Conservation (phyloP, 1,139 yeast genomes). For the Zygosaccharomyces sapae region DNA sequence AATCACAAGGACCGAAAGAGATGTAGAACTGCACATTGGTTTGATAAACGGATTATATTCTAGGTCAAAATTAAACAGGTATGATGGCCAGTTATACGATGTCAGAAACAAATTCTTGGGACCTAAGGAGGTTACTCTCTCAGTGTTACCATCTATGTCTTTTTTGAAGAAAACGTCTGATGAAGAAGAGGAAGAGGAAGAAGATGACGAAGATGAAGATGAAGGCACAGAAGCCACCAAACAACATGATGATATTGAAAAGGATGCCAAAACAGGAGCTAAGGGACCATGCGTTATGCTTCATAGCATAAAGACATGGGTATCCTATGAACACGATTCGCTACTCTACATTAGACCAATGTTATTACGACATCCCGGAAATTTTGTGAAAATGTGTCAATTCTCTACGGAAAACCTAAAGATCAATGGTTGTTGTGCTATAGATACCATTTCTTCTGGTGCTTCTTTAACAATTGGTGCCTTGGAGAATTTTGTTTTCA, state of each 20-base stretch:
- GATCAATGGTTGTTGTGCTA: slow-evolving; percentile 30
- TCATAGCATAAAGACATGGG: slow-evolving; percentile 29
- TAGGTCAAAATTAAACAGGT: slow-evolving; percentile 52
- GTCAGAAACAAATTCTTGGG: slow-evolving; percentile 76
- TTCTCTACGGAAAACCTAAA: slow-evolving; percentile 26
- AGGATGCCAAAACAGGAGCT: slow-evolving; percentile 1
- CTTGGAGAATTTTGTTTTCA: slow-evolving; percentile 20
- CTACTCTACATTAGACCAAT: slow-evolving; percentile 26
- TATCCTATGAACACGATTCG: slow-evolving; percentile 23
- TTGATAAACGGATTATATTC: slow-evolving; percentile 77
- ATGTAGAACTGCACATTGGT: slow-evolving; percentile 63
- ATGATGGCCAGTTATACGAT: slow-evolving; percentile 62
- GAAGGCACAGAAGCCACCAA: slow-evolving; percentile 8
- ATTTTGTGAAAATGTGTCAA: slow-evolving; percentile 16
- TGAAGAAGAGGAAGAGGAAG: slow-evolving; percentile 31
- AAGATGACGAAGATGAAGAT: slow-evolving; percentile 24
- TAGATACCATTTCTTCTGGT: slow-evolving; percentile 24
- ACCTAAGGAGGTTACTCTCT: slow-evolving; percentile 53
- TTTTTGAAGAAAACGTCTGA: slow-evolving; percentile 22
- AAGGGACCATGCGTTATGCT: slow-evolving; percentile 20
- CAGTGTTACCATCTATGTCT: slow-evolving; percentile 31
- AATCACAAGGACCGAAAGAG: slow-evolving; percentile 23
- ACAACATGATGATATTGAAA: slow-evolving; percentile 10
- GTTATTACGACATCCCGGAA: slow-evolving; percentile 9
- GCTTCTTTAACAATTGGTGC: slow-evolving; percentile 28